A percentile compares a stretch with the other conserved stretches of the same genome.
These are phyloP conservation scores for Didymella lethalis DNA, from an alignment of 2,329 filamentous ascomycete genomes.

Conservation along the genomic window DNA sequence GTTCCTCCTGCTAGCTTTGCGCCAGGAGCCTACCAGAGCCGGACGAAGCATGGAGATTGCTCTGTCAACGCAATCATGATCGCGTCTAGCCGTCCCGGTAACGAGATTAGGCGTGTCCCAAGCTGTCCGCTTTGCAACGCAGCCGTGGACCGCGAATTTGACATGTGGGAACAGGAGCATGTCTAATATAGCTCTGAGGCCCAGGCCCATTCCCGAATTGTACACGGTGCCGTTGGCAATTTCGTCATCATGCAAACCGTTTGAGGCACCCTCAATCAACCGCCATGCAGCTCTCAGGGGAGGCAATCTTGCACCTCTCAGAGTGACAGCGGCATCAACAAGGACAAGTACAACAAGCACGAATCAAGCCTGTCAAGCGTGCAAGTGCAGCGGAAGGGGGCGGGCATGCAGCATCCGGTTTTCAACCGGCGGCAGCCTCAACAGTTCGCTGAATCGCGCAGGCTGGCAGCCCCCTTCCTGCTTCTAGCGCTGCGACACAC, in stretches of 20 bases:
- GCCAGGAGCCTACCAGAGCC: background rate
- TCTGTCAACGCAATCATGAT: constrained; percentile 13
- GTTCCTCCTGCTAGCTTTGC: background rate
- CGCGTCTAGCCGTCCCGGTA: constrained; percentile 1
- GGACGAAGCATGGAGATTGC: constrained; percentile 20
- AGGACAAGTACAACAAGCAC: constrained; percentile 1
- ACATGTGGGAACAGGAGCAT: constrained; percentile 34
- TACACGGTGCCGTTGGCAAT: constrained; percentile 23
- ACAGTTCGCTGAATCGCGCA: constrained; percentile 29
- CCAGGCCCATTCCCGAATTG: constrained; percentile 22
- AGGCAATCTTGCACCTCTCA: constrained; percentile 5
- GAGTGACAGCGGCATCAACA: constrained; percentile 20
- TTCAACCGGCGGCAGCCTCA: constrained; percentile 31
- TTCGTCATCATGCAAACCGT: constrained; percentile 27
- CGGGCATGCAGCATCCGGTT: constrained; percentile 27
- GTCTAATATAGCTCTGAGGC: constrained; percentile 31
- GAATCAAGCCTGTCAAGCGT: constrained; percentile 18
- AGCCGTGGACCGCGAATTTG: constrained; percentile 22
- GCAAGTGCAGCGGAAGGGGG: constrained; percentile 18
- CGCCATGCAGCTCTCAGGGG: constrained; percentile 35
- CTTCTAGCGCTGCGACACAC: constrained; percentile 32
- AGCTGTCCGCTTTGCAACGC: constrained; percentile 25
- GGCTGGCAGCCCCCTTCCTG: constrained; percentile 34
- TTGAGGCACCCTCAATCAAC: constrained; percentile 11
- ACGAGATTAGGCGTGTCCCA: constrained; percentile 19